Base-by-base conservation (phyloP, 2,329 filamentous ascomycete species). In the Aureobasidium sp. region DNA sequence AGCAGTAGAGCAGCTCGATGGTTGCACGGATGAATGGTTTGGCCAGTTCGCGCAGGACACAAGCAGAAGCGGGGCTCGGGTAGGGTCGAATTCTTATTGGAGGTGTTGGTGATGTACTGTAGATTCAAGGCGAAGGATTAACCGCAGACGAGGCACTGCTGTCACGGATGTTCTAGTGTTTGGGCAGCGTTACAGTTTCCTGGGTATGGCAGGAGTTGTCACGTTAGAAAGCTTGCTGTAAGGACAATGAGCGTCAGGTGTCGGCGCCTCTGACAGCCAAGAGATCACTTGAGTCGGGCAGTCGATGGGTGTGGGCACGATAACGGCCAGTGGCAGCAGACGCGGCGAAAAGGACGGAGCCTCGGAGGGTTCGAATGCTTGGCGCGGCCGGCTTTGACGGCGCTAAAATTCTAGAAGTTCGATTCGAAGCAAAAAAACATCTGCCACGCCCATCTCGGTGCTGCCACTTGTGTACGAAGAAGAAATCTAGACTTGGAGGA, bases 1-100 rank as follows among this genome's bases (percentile, higher is more conserved):
- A 60, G 39, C 34, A 51, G 57, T 31, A 41, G 36, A 51, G 25
- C 45, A 51, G 45, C 56, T 49, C 36, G 56, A 59, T 48, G 42
- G 56, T 58, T 37, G 41, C 55, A 58, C 55, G 55, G 55, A 39
- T 34, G 31, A 29, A 34, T 37, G 22, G 42, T 59, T 59, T 59
- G 42, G 27, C 34, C 36, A 42, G 27, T 42, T 48, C 39, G 57
- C 34, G 34, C 44, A 51, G 44, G 36, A 42, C 36, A 60, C 57
- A 60, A 45, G 57, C 57, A 60, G 57, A 60, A 49, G 57, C 57
- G 57, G 57, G 57, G 57, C 57, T 60, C 57, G 57, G 45, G 57
- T 51, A 51, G 44, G 45, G 27, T 60, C 27, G 57, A 49, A 36
- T 17, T 60, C 57, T 51, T 60, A 60, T 60, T 60, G 57, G 57